phyloP scores from a whole-genome alignment of 2,329 filamentous ascomycete genomes.

The Ceratocystis harringtonii region DNA sequence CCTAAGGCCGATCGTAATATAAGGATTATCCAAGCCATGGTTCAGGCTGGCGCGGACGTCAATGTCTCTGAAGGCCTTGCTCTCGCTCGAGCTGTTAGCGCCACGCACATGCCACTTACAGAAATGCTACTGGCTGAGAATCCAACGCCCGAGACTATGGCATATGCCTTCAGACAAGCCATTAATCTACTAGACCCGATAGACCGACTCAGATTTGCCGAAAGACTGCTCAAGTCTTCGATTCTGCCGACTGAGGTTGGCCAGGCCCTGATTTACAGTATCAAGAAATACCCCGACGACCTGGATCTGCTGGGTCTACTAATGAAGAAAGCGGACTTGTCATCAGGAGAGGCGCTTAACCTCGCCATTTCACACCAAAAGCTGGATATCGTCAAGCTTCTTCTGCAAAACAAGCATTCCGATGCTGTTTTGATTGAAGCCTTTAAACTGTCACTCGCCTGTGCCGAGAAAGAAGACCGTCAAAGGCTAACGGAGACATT shows the following conservation, averaged over 20 bases:
- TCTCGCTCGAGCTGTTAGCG: conserved; percentile 35
- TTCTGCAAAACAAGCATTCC: conserved; percentile 27
- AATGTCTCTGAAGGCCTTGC: conserved; percentile 38
- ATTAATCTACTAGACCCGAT: conserved; percentile 36
- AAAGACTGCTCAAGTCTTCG: conserved; percentile 35
- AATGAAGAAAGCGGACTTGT: conserved; percentile 32
- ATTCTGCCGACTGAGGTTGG: conserved; percentile 35
- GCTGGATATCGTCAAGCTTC: conserved; percentile 31
- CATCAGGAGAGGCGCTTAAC: conserved; percentile 35
- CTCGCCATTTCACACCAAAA: conserved; percentile 33
- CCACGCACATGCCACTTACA: conserved; percentile 30
- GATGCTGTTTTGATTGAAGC: conserved; percentile 27
- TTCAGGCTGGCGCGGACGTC: conserved; percentile 39
- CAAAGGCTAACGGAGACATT: conserved; percentile 32
- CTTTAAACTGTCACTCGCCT: conserved; percentile 29
- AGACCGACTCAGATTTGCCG: conserved; percentile 36
- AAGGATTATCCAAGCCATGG: conserved; percentile 31
- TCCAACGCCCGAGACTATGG: conserved; percentile 32
- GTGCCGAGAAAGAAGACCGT: conserved; percentile 28
- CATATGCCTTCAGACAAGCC: conserved; percentile 36
- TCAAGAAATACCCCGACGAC: conserved; percentile 34
- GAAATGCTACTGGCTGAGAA: conserved; percentile 33
- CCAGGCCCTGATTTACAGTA: conserved; percentile 36
- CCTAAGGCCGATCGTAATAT: conserved; percentile 27
- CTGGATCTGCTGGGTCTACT: conserved; percentile 33